Conservation (phyloP, 192 early-diverging fungal genomes). For the Umbelopsis ramanniana region DNA sequence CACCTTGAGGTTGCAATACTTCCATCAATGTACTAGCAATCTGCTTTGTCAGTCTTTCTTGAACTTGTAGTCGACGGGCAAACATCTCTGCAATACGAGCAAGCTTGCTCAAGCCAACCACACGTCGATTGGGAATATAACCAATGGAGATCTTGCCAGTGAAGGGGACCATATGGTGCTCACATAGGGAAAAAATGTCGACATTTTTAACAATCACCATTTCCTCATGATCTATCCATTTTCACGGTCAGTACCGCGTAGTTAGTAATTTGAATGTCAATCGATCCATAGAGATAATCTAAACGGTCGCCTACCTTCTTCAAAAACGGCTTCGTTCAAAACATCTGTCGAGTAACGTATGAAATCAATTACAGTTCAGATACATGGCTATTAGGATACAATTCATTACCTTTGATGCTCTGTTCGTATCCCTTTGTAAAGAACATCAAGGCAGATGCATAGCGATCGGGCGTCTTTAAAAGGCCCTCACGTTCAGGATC, state of each 20-base stretch:
- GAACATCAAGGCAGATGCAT: conserved; percentile 97
- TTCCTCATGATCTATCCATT: conserved; percentile 84
- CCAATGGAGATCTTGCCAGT: conserved; percentile 97
- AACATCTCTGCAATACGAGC: conserved; percentile 99
- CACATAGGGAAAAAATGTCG: conserved; percentile 94
- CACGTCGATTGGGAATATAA: conserved; percentile 94
- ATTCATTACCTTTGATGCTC: conserved; percentile 65
- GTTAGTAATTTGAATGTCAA: conserved; percentile 15
- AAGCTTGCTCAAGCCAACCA: conserved; percentile 95
- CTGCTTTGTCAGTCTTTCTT: conserved; percentile 98
- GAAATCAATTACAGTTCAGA: background rate
- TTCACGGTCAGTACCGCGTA: background rate
- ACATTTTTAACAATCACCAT: conserved; percentile 99
- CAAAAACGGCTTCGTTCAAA: conserved; percentile 94
- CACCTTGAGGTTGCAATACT: conserved; percentile 92
- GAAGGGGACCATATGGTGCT: conserved; percentile 99
- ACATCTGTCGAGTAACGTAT: conserved; percentile 55
- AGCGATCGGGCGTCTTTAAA: conserved; percentile 93
- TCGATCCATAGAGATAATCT: background rate
- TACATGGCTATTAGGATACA: background rate
- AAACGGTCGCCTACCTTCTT: conserved; percentile 67
- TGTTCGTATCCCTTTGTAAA: conserved; percentile 99
- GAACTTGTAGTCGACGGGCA: conserved; percentile 91
- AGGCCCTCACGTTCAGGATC: conserved; percentile 94
- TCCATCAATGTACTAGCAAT: conserved; percentile 90